These are phyloP conservation scores for Closterium sp. DNA, from an alignment of 139 green algal species.

Conservation along the genomic window DNA sequence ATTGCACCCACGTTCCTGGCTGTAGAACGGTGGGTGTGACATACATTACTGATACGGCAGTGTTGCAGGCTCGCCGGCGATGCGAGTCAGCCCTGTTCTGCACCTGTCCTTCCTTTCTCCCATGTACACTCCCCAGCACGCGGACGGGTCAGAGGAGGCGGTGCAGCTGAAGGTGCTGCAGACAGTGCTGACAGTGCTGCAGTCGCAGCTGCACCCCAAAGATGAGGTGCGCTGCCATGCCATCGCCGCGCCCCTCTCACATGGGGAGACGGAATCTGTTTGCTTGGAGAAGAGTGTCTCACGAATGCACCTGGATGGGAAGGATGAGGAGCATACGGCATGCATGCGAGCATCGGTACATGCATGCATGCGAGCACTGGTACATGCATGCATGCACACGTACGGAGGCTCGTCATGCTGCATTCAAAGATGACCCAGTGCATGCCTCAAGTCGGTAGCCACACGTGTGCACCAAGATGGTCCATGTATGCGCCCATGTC, in stretches of 20 bases:
- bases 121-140: slow-evolving; percentile 6
- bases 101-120: background rate
- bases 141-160: slow-evolving; percentile 62
- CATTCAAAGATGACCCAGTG: background rate
- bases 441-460: background rate
- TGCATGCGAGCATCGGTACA: no score
- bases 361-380: background rate
- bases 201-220: slow-evolving; percentile 64
- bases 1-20: no score
- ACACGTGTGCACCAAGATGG: background rate
- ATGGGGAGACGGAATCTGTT: no score
- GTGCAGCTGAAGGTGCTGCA: slow-evolving; percentile 84
- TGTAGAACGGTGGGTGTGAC: background rate
- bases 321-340: background rate
- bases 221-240: slow-evolving; percentile 45
- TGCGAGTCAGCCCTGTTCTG: background rate
- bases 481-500: background rate
- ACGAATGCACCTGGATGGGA: background rate
- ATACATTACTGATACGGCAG: no score
- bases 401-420: background rate
- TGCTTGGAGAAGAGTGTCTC: background rate
- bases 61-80: no score
- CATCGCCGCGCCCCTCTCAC: no score
- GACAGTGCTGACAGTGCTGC: slow-evolving; percentile 76
- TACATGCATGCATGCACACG: background rate